Percentiles rank a stretch among this genome's conserved stretches.
Evolutionary conservation across 495 filamentous ascomycete genomes (phyloP).

Genomic region (Aspergillus homomorphus): DNA sequence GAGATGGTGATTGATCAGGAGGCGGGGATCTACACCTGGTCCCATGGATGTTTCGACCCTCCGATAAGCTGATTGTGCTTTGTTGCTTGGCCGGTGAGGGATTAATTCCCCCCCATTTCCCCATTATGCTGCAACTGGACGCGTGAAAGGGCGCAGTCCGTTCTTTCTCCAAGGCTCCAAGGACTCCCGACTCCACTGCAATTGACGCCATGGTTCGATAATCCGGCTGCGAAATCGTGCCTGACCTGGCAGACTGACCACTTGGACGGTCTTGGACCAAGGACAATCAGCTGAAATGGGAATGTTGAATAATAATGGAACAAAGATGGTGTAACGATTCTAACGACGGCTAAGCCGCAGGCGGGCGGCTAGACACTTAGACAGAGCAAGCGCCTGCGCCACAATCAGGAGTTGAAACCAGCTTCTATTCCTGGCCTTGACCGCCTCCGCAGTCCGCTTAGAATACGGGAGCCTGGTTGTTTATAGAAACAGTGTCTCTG

Average conservation of each 20-base stretch:
- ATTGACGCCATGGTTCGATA: background rate
- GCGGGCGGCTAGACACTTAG: background rate
- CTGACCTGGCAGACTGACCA: background rate
- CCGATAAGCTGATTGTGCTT: background rate
- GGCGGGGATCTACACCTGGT: background rate
- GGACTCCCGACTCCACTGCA: background rate
- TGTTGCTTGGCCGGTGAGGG: constrained; percentile 1
- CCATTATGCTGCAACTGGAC: background rate
- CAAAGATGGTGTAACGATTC: background rate
- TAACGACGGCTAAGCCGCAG: background rate
- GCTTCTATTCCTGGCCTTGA: background rate
- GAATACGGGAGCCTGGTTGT: background rate
- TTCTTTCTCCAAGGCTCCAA: background rate
- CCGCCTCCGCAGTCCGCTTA: background rate
- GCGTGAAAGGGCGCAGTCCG: background rate
- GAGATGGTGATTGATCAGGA: background rate
- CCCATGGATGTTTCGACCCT: background rate
- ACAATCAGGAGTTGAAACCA: background rate
- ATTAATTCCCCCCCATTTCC: background rate
- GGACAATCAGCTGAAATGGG: background rate
- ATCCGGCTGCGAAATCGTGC: background rate
- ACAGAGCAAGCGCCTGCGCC: background rate
- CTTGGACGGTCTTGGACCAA: background rate
- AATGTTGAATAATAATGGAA: background rate
- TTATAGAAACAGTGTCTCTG: background rate